Conservation (phyloP, 179 eudicot species). For the Dionaea muscipula region DNA sequence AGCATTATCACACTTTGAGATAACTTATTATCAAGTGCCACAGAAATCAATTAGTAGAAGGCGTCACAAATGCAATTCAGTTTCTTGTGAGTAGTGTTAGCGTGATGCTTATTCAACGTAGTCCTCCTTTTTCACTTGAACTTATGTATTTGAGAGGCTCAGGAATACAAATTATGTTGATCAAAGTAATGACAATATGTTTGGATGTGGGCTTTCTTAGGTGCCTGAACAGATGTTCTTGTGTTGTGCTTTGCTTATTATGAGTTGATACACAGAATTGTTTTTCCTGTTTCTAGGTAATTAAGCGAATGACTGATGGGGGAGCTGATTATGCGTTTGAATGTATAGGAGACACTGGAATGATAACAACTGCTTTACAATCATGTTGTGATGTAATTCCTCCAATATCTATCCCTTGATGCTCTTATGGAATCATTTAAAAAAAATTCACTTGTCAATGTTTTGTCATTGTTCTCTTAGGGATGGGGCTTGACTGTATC, state of each 20-base stretch:
- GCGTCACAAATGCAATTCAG: too few species aligned
- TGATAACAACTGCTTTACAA: conserved; percentile 65
- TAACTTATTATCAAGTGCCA: too few species aligned
- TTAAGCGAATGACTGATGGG: conserved; percentile 62
- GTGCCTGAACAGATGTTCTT: not conserved
- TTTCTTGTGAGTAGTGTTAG: too few species aligned
- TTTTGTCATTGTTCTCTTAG: conserved; percentile 2
- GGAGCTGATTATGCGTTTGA: conserved; percentile 95
- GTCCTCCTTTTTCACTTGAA: too few species aligned
- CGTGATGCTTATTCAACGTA: too few species aligned
- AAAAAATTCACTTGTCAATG: not conserved
- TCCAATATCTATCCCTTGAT: not conserved
- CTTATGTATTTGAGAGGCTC: too few species aligned
- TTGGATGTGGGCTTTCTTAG: too few species aligned
- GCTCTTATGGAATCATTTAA: not conserved
- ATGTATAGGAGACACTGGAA: conserved; percentile 72
- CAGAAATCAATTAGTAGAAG: too few species aligned
- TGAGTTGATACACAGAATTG: not conserved
- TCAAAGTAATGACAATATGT: too few species aligned
- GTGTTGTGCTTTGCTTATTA: not conserved
- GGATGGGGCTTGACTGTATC: conserved; percentile 80
- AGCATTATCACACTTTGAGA: too few species aligned
- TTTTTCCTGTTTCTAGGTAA: conserved; percentile 34
- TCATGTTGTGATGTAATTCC: conserved; percentile 70
- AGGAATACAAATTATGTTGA: too few species aligned